Base-by-base conservation (phyloP, 2,329 filamentous ascomycete genomes). In the Aspergillaceae sp. region DNA sequence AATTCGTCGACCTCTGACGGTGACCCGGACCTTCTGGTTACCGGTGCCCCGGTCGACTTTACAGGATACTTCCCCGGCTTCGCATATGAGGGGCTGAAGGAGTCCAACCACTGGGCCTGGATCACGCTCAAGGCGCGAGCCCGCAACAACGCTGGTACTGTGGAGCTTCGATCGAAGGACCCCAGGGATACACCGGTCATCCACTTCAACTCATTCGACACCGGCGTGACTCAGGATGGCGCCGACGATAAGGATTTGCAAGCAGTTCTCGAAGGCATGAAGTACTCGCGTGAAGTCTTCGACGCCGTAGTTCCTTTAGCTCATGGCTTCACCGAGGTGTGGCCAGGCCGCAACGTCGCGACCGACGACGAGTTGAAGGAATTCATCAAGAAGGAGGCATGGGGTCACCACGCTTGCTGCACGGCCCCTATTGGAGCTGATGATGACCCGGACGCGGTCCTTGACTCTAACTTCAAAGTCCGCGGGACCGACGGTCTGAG, bases 111-210 rank as follows among this genome's bases (percentile, higher is more conserved):
- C 49, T 75, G 71, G 68, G 66, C 67, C 7, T 75, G 72, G 73
- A 66, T 58, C 52, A 6, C 70, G 65, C 42, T 86, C 47, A 82
- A 83, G 61, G 72, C 77, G 0, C 80, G 82, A 53, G 74, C 79
- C 1, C 75, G 77, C 45, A 84, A 86, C 60, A 66, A 65, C 1
- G 76, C 74, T 9, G 84, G 84, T 10, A 76, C 74, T 1, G 81
- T 87, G 5, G 73, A 66, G 6, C 73, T 87, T 5, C 70, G 70
- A 8, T 81, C 77, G 0, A 65, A 73, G 0, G 75, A 86, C 56
- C 83, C 83, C 1, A 74, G 77, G 0, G 82, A 85, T 48, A 70
- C 71, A 2, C 84, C 84, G 0, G 59, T 74, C 5, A 83, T 86
- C 56, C 71, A 71, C 48, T 84, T 81, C 68, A 76, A 79, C 61